Base-by-base conservation (phyloP, 2,329 filamentous ascomycete genomes). In the Colletotrichum ledebouriae region DNA sequence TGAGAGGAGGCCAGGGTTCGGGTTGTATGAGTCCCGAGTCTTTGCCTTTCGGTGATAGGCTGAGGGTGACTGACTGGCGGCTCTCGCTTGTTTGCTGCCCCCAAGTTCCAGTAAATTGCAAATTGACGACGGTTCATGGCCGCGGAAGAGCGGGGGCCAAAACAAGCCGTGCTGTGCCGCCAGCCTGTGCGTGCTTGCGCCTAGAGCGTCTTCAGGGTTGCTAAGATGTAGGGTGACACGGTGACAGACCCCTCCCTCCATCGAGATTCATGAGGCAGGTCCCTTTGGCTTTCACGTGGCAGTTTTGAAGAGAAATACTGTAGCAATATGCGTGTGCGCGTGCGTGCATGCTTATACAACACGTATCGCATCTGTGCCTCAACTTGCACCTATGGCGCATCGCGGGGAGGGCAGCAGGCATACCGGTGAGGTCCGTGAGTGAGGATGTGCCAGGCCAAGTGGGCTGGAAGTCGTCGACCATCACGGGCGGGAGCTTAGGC, bases 81-180 rank as follows among this genome's bases (percentile, higher is more conserved):
- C 49, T 56, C 53, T 71, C 70, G 70, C 70, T 71, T 71, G 68
- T 71, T 71, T 71, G 59, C 68, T 71, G 70, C 68, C 70, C 70
- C 70, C 63, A 71, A 70, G 57, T 39, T 49, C 56, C 57, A 61
- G 59, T 46, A 37, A 46, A 55, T 44, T 46, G 68, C 39, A 60
- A 46, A 60, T 69, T 17, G 53, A 60, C 62, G 42, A 67, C 49
- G 59, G 46, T 33, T 37, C 47, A 62, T 46, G 63, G 65, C 52
- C 59, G 60, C 64, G 64, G 52, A 41, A 64, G 47, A 64, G 65
- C 65, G 65, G 65, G 52, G 60, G 46, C 17, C 50, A 25, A 52
- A 55, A 66, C 17, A 72, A 73, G 73, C 60, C 69, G 60, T 68
- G 69, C 56, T 58, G 63, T 70, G 65, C 49, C n/a, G n/a, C n/a